Evolutionary conservation across 768 basidiomycete species (phyloP).

Genomic region (Amyloporia xantha): DNA sequence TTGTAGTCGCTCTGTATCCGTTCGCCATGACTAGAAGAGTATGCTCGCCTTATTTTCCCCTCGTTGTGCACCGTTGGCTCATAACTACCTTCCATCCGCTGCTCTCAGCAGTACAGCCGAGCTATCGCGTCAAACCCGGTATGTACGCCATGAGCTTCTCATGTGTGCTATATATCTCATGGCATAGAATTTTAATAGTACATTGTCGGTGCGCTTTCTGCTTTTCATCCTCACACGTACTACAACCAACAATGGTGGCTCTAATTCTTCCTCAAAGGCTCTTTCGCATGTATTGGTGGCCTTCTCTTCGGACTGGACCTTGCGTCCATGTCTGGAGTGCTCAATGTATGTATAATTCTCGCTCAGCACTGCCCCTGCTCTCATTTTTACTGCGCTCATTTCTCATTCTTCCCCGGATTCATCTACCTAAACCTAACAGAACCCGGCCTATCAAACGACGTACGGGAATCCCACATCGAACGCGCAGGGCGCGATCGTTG

Average conservation of each 20-base stretch:
- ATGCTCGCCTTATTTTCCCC: too few species aligned
- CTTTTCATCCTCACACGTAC: too few species aligned
- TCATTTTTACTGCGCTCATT: background rate
- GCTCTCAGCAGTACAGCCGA: slow-evolving; percentile 39
- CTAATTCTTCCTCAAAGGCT: slow-evolving; percentile 30
- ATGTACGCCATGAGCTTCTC: slow-evolving; percentile 10
- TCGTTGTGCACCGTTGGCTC: slow-evolving; percentile 2
- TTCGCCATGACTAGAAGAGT: too few species aligned
- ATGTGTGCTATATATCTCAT: background rate
- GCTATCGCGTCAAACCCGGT: slow-evolving; percentile 56
- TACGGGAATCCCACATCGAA: slow-evolving; percentile 39
- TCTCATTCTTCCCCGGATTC: background rate
- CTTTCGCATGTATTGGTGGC: slow-evolving; percentile 78
- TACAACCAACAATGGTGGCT: too few species aligned
- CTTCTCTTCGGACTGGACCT: slow-evolving; percentile 78
- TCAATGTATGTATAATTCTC: slow-evolving; percentile 45
- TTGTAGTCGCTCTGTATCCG: too few species aligned
- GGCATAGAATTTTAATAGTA: slow-evolving; percentile 38
- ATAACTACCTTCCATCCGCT: slow-evolving; percentile 1
- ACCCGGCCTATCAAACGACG: slow-evolving; percentile 26
- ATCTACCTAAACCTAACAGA: slow-evolving; percentile 17
- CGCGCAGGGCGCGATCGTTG: slow-evolving; percentile 70
- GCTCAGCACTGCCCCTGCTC: background rate
- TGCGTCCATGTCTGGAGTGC: slow-evolving; percentile 74
- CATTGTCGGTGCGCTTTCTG: slow-evolving; percentile 39